phyloP scores from a whole-genome alignment of 148 eudicot genomes.

The Spergularia marina region DNA sequence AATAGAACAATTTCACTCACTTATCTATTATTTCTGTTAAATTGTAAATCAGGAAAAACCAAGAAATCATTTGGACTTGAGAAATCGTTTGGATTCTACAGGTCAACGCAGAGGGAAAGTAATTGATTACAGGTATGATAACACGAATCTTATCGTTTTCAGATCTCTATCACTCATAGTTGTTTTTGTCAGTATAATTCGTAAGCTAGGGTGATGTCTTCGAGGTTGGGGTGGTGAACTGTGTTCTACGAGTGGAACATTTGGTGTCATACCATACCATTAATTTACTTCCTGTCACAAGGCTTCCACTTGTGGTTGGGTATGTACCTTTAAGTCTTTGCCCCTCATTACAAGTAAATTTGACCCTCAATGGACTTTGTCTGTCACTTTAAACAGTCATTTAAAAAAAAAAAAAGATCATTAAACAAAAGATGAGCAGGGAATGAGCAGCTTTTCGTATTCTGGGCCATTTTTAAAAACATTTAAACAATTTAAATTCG shows the following conservation, averaged over 20 bases:
- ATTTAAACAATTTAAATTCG: too few species aligned
- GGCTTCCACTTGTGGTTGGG: background rate
- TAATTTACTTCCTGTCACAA: background rate
- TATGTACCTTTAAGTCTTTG: background rate
- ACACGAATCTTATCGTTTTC: slow-evolving; percentile 4
- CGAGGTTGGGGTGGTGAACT: too few species aligned
- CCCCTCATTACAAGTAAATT: background rate
- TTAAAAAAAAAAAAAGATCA: too few species aligned
- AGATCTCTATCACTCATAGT: background rate
- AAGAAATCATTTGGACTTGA: slow-evolving; percentile 90
- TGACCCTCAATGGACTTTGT: background rate
- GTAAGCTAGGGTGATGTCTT: background rate
- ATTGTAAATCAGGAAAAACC: slow-evolving; percentile 67
- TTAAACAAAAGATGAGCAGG: too few species aligned
- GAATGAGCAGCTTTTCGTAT: too few species aligned
- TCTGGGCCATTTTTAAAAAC: too few species aligned
- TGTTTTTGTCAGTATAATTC: background rate
- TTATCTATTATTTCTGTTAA: background rate
- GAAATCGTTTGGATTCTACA: slow-evolving; percentile 92
- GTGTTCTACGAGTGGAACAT: background rate
- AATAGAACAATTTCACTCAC: background rate
- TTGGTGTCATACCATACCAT: background rate
- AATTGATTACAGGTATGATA: slow-evolving; percentile 83
- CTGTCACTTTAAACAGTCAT: too few species aligned
- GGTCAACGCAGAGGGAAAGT: slow-evolving; percentile 96